Conservation (phyloP, 495 filamentous ascomycete genomes). For the Terfezia claveryi region DNA sequence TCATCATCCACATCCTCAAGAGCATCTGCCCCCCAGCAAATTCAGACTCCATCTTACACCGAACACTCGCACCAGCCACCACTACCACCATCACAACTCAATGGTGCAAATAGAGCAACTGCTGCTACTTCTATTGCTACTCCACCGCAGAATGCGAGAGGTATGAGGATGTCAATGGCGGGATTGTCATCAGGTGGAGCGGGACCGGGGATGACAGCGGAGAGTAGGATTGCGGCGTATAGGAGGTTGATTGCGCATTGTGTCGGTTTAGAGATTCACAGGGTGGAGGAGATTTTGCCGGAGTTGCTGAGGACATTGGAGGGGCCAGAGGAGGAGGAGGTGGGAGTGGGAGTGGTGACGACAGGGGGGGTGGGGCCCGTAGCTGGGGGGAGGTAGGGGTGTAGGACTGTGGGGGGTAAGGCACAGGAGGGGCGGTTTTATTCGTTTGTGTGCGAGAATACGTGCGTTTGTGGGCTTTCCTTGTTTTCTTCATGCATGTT, state of each 20-base stretch:
- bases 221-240: background rate
- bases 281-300: background rate
- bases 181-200: background rate
- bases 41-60: background rate
- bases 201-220: background rate
- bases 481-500: no score
- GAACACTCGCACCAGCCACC: background rate
- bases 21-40: no score
- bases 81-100: background rate
- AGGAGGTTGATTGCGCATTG: background rate
- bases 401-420: no score
- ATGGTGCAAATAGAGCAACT: background rate
- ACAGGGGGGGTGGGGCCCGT: background rate
- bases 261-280: background rate
- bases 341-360: background rate
- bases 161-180: background rate
- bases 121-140: background rate
- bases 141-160: background rate
- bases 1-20: background rate
- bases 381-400: no score
- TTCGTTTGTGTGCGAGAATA: no score
- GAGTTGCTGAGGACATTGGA: background rate
- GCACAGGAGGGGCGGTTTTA: no score
- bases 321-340: background rate
- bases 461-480: no score